Percentiles rank a stretch among this genome's conserved stretches.
These are phyloP conservation scores for Pulveroboletus sp. DNA, from an alignment of 768 basidiomycete genomes.

Conservation along the genomic window DNA sequence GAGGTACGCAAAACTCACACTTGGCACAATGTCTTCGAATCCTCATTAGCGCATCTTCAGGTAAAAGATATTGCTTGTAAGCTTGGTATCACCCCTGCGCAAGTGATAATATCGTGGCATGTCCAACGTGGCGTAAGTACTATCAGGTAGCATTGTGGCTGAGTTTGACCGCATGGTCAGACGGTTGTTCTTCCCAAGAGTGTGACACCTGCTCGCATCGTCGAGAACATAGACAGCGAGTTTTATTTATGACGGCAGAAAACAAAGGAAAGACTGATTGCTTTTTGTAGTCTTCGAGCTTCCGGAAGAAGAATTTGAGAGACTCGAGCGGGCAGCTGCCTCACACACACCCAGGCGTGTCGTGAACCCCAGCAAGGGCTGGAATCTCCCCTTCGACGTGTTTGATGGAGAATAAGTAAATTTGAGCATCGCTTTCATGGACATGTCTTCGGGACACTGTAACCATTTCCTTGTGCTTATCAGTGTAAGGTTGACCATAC, in stretches of 20 bases:
- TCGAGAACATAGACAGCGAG: slow-evolving; percentile 64
- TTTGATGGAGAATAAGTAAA: slow-evolving; percentile 43
- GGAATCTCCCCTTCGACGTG: slow-evolving; percentile 60
- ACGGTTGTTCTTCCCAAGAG: slow-evolving; percentile 75
- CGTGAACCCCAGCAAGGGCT: slow-evolving; percentile 54
- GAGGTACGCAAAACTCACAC: slow-evolving; percentile 32
- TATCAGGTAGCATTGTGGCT: background rate
- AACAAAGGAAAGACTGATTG: background rate
- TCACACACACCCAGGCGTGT: slow-evolving; percentile 53
- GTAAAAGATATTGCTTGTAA: slow-evolving; percentile 55
- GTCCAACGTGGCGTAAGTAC: slow-evolving; percentile 64
- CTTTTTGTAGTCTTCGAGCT: slow-evolving; percentile 27
- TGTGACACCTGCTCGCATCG: slow-evolving; percentile 61
- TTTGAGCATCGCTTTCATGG: background rate
- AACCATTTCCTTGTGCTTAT: background rate
- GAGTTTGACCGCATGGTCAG: slow-evolving; percentile 29
- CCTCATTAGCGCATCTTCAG: slow-evolving; percentile 20
- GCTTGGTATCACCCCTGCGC: slow-evolving; percentile 68
- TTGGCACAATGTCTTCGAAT: background rate
- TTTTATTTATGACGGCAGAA: background rate
- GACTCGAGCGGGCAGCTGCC: slow-evolving; percentile 35
- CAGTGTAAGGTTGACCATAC: no score
- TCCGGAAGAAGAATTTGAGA: slow-evolving; percentile 37
- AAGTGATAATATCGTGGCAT: slow-evolving; percentile 72
- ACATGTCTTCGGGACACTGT: no score